phyloP scores from a whole-genome alignment of 768 basidiomycete genomes.

The Leccinum incarnatum region DNA sequence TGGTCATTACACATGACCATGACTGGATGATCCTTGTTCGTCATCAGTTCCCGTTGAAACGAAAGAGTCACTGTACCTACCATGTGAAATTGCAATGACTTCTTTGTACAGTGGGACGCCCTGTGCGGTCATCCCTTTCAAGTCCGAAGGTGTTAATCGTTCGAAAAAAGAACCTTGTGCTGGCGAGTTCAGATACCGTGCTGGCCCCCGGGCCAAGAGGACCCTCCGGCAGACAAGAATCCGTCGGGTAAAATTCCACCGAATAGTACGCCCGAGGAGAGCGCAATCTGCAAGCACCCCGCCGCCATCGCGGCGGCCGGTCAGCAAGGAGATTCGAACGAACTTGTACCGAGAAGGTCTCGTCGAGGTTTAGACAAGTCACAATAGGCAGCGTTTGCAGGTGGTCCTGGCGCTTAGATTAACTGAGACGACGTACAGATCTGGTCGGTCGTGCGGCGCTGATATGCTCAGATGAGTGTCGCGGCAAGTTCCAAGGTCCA shows the following conservation, averaged over 20 bases:
- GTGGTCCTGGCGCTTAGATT: constrained; percentile 12
- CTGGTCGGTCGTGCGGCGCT: constrained; percentile 1
- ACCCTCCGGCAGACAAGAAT: constrained; percentile 8
- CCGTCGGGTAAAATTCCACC: constrained; percentile 10
- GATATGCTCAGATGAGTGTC: background rate
- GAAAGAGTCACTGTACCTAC: background rate
- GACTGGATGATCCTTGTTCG: background rate
- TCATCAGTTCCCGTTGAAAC: constrained; percentile 6
- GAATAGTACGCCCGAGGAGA: constrained; percentile 20
- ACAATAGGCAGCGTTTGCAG: background rate
- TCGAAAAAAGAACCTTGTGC: background rate
- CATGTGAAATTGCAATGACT: background rate
- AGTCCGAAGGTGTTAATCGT: background rate
- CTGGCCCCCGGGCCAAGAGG: constrained; percentile 3
- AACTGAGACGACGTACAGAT: constrained; percentile 18
- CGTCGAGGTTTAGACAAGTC: background rate
- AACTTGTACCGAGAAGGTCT: background rate
- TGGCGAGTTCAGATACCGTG: constrained; percentile 7
- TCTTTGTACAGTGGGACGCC: constrained; percentile 1
- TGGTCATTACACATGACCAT: constrained; percentile 3
- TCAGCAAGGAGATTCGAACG: constrained; percentile 20
- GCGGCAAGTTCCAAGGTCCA: background rate
- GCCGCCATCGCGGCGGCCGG: constrained; percentile 28
- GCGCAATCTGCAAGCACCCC: constrained; percentile 17
- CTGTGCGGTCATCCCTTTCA: constrained; percentile 6